Percentiles rank a stretch among this genome's conserved stretches.
phyloP scores from a whole-genome alignment of 805 yeast genomes.

The Cephaloascus albidus region DNA sequence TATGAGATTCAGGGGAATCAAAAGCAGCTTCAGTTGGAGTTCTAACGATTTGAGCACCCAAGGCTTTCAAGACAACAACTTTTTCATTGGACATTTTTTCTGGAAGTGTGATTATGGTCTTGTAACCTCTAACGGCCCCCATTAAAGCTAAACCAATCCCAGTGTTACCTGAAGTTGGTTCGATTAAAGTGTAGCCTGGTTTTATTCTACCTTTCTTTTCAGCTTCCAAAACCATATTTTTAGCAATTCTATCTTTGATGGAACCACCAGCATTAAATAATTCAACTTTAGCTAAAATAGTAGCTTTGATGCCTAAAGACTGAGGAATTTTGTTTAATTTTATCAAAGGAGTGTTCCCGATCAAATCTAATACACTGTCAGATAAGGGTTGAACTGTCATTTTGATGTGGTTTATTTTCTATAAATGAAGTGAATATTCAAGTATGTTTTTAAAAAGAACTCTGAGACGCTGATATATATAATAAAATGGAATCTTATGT shows the following conservation, averaged over 20 bases:
- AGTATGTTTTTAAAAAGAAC: no score
- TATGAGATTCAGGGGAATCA: conserved; percentile 87
- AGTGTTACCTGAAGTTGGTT: conserved; percentile 87
- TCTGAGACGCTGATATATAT: background rate
- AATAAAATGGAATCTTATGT: no score
- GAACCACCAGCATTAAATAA: conserved; percentile 86
- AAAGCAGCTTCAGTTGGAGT: conserved; percentile 91
- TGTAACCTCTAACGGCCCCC: conserved; percentile 81
- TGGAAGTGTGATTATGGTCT: conserved; percentile 81
- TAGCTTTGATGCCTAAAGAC: conserved; percentile 64
- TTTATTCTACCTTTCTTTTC: conserved; percentile 68
- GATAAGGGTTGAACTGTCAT: conserved; percentile 24
- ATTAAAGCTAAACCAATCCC: conserved; percentile 85
- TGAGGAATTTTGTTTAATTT: conserved; percentile 70
- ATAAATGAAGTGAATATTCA: background rate
- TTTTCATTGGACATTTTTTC: conserved; percentile 91
- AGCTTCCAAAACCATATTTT: conserved; percentile 80
- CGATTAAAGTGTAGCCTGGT: conserved; percentile 81
- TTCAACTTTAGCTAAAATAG: conserved; percentile 66
- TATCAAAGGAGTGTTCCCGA: conserved; percentile 81
- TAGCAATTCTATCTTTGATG: conserved; percentile 82
- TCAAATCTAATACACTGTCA: conserved; percentile 58
- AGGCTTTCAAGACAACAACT: conserved; percentile 77
- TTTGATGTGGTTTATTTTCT: background rate
- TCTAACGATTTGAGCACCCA: conserved; percentile 86